Base-by-base conservation (phyloP, 257 asterid species). In the Petrea volubilis region DNA sequence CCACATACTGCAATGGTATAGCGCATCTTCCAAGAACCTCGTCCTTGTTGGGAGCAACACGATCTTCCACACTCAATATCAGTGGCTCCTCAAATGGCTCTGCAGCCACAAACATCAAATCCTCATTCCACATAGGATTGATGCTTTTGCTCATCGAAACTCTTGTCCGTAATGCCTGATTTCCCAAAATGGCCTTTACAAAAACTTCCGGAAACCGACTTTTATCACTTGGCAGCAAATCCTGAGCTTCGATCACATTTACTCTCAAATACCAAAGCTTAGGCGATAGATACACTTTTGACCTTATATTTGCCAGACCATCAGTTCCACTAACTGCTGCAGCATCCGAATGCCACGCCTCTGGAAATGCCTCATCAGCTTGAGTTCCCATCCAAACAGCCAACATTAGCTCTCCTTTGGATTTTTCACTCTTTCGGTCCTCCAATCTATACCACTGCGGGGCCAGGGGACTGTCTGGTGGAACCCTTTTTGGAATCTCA, bases 301-400 rank as follows among this genome's bases (percentile, higher is more conserved):
- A 85, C 72, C 90, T 46, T 40, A 82, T 83, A 70, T 59, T 85
- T 0, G 86, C 79, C 7, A 90, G 82, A 69, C 86, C 88, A 43
- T 89, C 94, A 0, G 82, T 76, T 25, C 88, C 96, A 64, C 82
- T 85, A 12, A 83, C 87, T 8, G 90, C 41, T 0, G 90, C 88
- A 2, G 96, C 82, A 78, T 89, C 94, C 0, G 96, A 87, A 71
- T 80, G 91, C 92, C 90, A 87, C 0, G 95, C 90, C 64, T 87
- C 96, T 0, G 96, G 89, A 73, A 89, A 89, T 0, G 90, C 92
- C 77, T 89, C 92, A 14, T 87, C 94, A 28, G 92, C 90, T 58
- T 89, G 96, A 25, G 88, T 85, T 27, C 96, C 96, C 94, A 86
- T 87, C 96, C 96, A 89, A 70, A 85, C 92, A 29, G 96, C 96